These are phyloP conservation scores for Lagenaria siceraria DNA, from an alignment of 306 rosid genomes.

Conservation along the genomic window DNA sequence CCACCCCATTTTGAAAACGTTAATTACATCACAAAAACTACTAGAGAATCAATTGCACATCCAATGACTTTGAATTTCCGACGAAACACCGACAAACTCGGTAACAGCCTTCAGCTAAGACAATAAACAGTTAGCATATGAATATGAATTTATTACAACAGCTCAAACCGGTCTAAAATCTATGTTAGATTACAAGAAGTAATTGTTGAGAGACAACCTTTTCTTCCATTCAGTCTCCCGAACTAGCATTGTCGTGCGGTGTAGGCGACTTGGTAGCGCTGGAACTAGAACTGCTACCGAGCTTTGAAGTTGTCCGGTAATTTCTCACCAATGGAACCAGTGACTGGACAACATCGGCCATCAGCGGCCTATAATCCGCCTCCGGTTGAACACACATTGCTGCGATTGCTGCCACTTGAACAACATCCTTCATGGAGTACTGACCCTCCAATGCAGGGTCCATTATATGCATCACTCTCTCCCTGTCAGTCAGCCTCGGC, in stretches of 20 bases:
- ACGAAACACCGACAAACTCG: neutral
- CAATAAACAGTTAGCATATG: neutral
- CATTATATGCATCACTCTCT: conserved; percentile 70
- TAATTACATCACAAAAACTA: conserved; percentile 1
- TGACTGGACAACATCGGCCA: conserved; percentile 97
- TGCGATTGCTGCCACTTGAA: conserved; percentile 95
- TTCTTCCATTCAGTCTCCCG: conserved; percentile 17
- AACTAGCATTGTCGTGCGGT: conserved; percentile 22
- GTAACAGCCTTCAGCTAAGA: neutral
- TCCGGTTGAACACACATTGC: conserved; percentile 94
- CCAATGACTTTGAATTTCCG: neutral
- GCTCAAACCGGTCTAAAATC: conserved; percentile 9
- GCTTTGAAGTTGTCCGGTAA: conserved; percentile 43
- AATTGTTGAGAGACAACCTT: conserved; percentile 1
- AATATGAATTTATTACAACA: neutral
- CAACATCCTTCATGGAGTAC: conserved; percentile 79
- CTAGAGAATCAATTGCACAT: neutral
- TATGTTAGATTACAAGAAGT: conserved; percentile 7
- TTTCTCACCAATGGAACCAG: conserved; percentile 68
- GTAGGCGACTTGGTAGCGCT: conserved; percentile 41
- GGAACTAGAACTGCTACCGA: conserved; percentile 46
- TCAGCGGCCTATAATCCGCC: conserved; percentile 90
- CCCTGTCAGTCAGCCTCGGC: conserved; percentile 80
- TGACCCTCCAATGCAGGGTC: conserved; percentile 87
- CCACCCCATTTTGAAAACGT: neutral